A percentile compares a stretch with the other conserved stretches of the same genome.
phyloP scores from a whole-genome alignment of 768 basidiomycete genomes.

The Sporobolomyces pararoseus region DNA sequence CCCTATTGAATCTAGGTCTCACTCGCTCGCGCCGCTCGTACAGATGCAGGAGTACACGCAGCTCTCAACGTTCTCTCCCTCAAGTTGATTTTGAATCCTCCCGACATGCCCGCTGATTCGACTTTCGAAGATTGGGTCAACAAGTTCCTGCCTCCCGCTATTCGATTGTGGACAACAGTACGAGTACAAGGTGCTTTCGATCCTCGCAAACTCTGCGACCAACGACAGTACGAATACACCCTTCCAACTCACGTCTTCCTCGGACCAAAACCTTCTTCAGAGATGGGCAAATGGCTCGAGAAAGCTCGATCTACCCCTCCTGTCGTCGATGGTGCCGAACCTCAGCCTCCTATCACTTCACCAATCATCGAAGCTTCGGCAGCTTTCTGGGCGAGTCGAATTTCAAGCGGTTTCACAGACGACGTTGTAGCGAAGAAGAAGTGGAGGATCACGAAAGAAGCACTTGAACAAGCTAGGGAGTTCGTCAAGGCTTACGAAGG shows the following conservation, averaged over 20 bases:
- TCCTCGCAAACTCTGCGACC: constrained; percentile 67
- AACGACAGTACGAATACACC: constrained; percentile 94
- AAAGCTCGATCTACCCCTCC: background rate
- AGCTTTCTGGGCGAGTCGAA: constrained; percentile 42
- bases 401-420: constrained; percentile 26
- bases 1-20: constrained; percentile 61
- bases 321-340: background rate
- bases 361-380: constrained; percentile 28
- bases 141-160: constrained; percentile 79
- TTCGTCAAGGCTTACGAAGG: constrained; percentile 68
- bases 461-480: constrained; percentile 59
- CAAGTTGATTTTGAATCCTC: constrained; percentile 47
- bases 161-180: constrained; percentile 87
- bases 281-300: constrained; percentile 52
- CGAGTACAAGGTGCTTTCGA: constrained; percentile 54
- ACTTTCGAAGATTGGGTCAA: constrained; percentile 74
- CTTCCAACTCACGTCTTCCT: constrained; percentile 89
- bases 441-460: constrained; percentile 63
- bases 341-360: constrained; percentile 1
- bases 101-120: constrained; percentile 63
- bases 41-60: constrained; percentile 96
- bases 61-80: constrained; percentile 83
- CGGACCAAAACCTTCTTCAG: constrained; percentile 75
- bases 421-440: constrained; percentile 46
- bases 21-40: constrained; percentile 83